Evolutionary conservation across 169 alveolate genomes (phyloP).

Genomic region (Eimeria zaria): DNA sequence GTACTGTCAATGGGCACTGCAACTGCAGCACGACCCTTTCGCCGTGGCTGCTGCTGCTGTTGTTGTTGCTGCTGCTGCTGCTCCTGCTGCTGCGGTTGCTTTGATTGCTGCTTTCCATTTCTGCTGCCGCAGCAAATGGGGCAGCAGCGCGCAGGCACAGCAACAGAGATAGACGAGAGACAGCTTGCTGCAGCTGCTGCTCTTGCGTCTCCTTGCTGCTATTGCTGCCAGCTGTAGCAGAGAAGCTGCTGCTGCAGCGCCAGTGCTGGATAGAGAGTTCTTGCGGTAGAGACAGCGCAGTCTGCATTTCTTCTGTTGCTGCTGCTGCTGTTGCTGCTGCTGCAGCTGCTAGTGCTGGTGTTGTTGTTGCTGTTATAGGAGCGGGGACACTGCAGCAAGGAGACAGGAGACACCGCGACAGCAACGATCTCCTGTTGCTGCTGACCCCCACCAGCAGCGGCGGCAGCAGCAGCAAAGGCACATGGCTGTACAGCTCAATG

Average conservation of each 20-base stretch:
- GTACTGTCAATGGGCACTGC: constrained; percentile 25
- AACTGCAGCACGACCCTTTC: neutral
- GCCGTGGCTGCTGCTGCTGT: neutral
- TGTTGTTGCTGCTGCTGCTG: too few species aligned
- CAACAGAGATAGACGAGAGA: neutral
- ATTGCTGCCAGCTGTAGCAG: neutral
- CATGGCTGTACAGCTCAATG: constrained; percentile 17
- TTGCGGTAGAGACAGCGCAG: constrained; percentile 1
- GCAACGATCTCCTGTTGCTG: constrained; percentile 38
- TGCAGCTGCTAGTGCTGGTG: constrained; percentile 6
- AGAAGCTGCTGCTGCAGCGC: neutral
- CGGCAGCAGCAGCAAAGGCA: constrained; percentile 23
- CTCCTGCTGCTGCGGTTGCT: neutral
- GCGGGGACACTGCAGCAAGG: constrained; percentile 8
- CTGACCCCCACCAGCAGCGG: constrained; percentile 32
- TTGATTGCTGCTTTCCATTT: neutral
- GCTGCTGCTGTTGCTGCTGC: too few species aligned
- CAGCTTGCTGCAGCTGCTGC: constrained; percentile 19
- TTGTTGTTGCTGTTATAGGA: neutral
- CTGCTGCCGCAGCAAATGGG: constrained; percentile 12
- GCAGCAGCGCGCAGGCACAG: neutral
- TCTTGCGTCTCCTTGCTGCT: constrained; percentile 22
- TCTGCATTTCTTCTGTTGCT: constrained; percentile 58
- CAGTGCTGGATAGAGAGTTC: too few species aligned
- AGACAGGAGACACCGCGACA: constrained; percentile 9